Evolutionary conservation across 495 filamentous ascomycete genomes (phyloP).

Genomic region (Penicillium pulvis): DNA sequence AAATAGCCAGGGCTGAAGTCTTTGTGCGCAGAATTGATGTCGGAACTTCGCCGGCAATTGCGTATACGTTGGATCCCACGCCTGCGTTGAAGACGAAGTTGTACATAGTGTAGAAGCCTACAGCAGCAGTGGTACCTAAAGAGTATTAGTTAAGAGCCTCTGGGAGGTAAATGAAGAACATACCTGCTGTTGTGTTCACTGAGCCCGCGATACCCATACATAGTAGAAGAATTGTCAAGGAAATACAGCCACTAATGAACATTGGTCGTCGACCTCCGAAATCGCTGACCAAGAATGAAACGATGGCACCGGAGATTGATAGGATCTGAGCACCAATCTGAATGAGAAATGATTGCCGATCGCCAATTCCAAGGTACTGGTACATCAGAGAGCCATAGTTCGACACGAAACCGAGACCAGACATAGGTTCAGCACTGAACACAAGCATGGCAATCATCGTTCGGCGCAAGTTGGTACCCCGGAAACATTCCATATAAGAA

Average conservation of each 20-base stretch:
- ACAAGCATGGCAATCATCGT: constrained; percentile 10
- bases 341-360: constrained; percentile 4
- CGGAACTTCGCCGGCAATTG: constrained; percentile 9
- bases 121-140: background rate
- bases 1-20: constrained; percentile 1
- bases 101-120: constrained; percentile 11
- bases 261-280: constrained; percentile 5
- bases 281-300: constrained; percentile 7
- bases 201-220: constrained; percentile 12
- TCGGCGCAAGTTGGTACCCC: constrained; percentile 6
- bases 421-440: constrained; percentile 5
- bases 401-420: constrained; percentile 5
- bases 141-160: background rate
- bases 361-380: constrained; percentile 6
- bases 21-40: constrained; percentile 6
- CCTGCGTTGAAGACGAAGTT: constrained; percentile 9
- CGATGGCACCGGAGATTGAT: constrained; percentile 2
- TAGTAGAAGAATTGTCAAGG: constrained; percentile 3
- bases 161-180: background rate
- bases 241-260: constrained; percentile 4
- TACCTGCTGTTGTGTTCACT: constrained; percentile 5
- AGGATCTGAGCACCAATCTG: constrained; percentile 12
- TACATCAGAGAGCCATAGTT: constrained; percentile 10
- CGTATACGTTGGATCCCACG: constrained; percentile 11
- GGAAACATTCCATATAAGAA: constrained; percentile 7